Percentiles rank a stretch among this genome's conserved stretches.
phyloP scores from a whole-genome alignment of 2,329 filamentous ascomycete genomes.

The Pseudogymnoascus sp. region DNA sequence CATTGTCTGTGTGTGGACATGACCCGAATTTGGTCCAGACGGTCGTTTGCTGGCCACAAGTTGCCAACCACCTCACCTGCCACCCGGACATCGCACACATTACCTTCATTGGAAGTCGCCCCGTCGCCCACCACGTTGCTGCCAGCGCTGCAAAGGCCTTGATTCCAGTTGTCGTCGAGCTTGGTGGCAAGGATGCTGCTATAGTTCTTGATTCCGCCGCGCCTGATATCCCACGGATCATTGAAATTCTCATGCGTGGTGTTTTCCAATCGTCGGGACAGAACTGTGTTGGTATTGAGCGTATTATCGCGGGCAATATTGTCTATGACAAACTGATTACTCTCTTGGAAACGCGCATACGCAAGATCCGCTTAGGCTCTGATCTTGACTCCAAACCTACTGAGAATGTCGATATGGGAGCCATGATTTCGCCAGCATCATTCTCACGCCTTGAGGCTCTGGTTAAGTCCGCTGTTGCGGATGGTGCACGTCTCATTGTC shows the following conservation, averaged over 20 bases:
- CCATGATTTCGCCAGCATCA: constrained; percentile 71
- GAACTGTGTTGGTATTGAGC: constrained; percentile 96
- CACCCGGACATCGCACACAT: constrained; percentile 79
- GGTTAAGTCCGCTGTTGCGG: constrained; percentile 64
- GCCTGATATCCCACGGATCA: constrained; percentile 59
- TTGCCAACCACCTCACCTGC: constrained; percentile 72
- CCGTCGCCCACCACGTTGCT: constrained; percentile 81
- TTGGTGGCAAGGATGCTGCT: constrained; percentile 91
- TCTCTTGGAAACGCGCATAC: constrained; percentile 65
- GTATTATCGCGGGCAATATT: constrained; percentile 71
- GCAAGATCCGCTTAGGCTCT: constrained; percentile 66
- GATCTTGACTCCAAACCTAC: constrained; percentile 40
- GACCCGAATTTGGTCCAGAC: constrained; percentile 74
- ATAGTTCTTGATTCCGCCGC: constrained; percentile 71
- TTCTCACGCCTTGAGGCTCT: constrained; percentile 71
- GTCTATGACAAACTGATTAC: constrained; percentile 66
- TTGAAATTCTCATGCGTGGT: constrained; percentile 78
- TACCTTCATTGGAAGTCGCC: constrained; percentile 88
- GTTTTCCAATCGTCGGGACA: constrained; percentile 93
- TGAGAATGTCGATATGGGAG: constrained; percentile 67
- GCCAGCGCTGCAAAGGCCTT: constrained; percentile 75
- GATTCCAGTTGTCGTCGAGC: constrained; percentile 82
- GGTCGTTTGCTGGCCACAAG: constrained; percentile 78
- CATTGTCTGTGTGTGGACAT: constrained; percentile 74
- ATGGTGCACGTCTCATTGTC: constrained; percentile 71